A percentile compares a stretch with the other conserved stretches of the same genome.
Conservation (phyloP, 1,284 basidiomycete genomes). For the Inonotus obliquus region DNA sequence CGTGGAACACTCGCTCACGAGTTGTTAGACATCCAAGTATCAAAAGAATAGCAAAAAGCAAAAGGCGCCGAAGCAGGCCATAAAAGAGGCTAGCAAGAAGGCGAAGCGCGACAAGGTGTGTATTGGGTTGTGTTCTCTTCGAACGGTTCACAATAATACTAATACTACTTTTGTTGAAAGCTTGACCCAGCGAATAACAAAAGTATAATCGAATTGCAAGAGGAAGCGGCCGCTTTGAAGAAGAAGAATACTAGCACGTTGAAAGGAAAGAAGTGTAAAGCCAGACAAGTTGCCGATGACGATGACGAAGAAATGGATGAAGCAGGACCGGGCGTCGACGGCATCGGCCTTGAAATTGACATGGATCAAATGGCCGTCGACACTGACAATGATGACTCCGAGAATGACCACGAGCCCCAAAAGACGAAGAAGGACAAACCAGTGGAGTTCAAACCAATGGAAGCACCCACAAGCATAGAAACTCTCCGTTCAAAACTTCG, state of each 20-base stretch:
- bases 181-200: slow-evolving; percentile 88
- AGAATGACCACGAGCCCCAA: slow-evolving; percentile 16
- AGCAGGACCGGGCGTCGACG: slow-evolving; percentile 18
- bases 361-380: slow-evolving; percentile 29
- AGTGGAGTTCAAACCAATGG: slow-evolving; percentile 56
- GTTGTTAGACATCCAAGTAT: slow-evolving; percentile 58
- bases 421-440: slow-evolving; percentile 23
- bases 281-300: slow-evolving; percentile 29
- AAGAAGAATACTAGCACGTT: slow-evolving; percentile 40
- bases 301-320: slow-evolving; percentile 31
- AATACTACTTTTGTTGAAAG: slow-evolving; percentile 35
- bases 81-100: slow-evolving; percentile 84
- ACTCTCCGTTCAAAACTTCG: slow-evolving; percentile 78
- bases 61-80: slow-evolving; percentile 75
- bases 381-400: slow-evolving; percentile 26
- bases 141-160: neutral
- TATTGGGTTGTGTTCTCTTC: slow-evolving; percentile 7
- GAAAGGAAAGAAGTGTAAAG: slow-evolving; percentile 34
- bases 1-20: slow-evolving; percentile 20
- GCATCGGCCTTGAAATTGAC: slow-evolving; percentile 20
- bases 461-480: slow-evolving; percentile 59
- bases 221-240: slow-evolving; percentile 47
- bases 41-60: slow-evolving; percentile 87
- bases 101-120: slow-evolving; percentile 80
- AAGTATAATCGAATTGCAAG: slow-evolving; percentile 73